A percentile compares a stretch with the other conserved stretches of the same genome.
Conservation (phyloP, 2,329 filamentous ascomycete genomes). For the Diplocarpon mali region DNA sequence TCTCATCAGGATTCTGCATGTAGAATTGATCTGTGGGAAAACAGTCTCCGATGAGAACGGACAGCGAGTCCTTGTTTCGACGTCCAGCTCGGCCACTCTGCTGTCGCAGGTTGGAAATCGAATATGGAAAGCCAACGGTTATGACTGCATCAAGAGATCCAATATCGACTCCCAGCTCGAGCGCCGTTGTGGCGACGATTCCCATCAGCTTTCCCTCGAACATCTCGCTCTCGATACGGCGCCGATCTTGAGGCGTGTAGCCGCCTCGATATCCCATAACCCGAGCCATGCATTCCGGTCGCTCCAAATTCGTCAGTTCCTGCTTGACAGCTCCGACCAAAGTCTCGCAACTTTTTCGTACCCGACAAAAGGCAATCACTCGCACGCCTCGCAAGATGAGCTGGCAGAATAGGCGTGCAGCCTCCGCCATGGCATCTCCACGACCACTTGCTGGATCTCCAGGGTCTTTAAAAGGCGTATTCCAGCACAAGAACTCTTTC, state of each 20-base stretch:
- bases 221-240: slow-evolving; percentile 88
- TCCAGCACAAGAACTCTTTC: slow-evolving; percentile 97
- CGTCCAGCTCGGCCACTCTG: slow-evolving; percentile 89
- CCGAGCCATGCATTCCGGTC: slow-evolving; percentile 61
- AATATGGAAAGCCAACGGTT: slow-evolving; percentile 90
- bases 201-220: slow-evolving; percentile 90
- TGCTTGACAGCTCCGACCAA: slow-evolving; percentile 69
- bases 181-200: slow-evolving; percentile 84
- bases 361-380: slow-evolving; percentile 84
- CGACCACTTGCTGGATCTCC: slow-evolving; percentile 77
- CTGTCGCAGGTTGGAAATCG: slow-evolving; percentile 86
- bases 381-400: slow-evolving; percentile 79
- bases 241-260: slow-evolving; percentile 83
- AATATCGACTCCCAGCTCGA: slow-evolving; percentile 93
- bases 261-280: slow-evolving; percentile 96
- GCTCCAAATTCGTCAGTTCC: slow-evolving; percentile 62
- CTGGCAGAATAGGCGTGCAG: slow-evolving; percentile 84
- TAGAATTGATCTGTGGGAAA: slow-evolving; percentile 92
- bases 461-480: slow-evolving; percentile 88
- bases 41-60: slow-evolving; percentile 77
- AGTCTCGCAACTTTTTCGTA: slow-evolving; percentile 80
- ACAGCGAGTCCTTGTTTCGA: slow-evolving; percentile 85
- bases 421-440: slow-evolving; percentile 71
- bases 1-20: slow-evolving; percentile 90
- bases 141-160: slow-evolving; percentile 88